phyloP scores from a whole-genome alignment of 129 eudicot genomes.

The carrot (Daucus carota) region DNA sequence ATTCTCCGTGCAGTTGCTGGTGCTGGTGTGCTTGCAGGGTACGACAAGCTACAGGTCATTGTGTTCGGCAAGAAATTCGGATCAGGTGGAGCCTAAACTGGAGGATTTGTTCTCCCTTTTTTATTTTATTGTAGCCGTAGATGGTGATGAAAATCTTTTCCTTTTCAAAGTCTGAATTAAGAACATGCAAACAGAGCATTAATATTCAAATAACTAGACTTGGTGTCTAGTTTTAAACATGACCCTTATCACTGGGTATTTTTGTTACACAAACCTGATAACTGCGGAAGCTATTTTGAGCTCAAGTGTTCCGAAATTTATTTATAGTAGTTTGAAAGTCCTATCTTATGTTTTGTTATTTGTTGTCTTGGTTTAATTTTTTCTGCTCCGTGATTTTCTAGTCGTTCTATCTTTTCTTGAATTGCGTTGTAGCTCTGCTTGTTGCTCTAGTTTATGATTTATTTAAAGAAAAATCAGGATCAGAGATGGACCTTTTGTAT shows the following conservation, averaged over 20 bases:
- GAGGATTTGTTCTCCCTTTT: not conserved
- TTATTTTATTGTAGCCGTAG: constrained; percentile 14
- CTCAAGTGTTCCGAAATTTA: not conserved
- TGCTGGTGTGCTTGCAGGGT: constrained; percentile 82
- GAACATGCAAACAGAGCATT: constrained; percentile 11
- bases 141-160: constrained; percentile 41
- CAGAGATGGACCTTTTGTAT: no score
- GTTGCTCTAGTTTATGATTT: no score
- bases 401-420: no score
- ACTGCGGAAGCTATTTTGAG: constrained; percentile 4
- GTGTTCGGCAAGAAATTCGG: constrained; percentile 80
- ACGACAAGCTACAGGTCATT: constrained; percentile 69
- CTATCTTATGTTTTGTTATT: not conserved
- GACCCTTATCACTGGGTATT: not conserved
- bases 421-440: no score
- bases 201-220: constrained; percentile 23
- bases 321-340: not conserved
- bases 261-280: constrained; percentile 1
- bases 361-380: not conserved
- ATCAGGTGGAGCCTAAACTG: constrained; percentile 55
- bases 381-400: not conserved
- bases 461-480: no score
- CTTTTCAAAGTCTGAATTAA: not conserved
- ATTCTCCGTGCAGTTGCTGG: constrained; percentile 81
- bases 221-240: constrained; percentile 6